Evolutionary conservation across 1,139 yeast species (phyloP).

Genomic region (Sugiyamaella japonica): DNA sequence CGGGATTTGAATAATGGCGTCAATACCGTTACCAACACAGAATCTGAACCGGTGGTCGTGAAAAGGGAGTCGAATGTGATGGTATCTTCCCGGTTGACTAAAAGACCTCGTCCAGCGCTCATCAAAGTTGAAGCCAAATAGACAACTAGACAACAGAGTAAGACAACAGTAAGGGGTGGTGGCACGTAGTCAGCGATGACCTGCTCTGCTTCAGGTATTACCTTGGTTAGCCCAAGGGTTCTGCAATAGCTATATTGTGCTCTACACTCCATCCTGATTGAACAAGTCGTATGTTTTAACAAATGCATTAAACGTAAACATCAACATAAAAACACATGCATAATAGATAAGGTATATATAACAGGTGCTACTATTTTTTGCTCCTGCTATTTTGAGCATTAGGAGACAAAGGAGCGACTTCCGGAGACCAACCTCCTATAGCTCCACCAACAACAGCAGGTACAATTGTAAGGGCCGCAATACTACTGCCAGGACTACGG

Average conservation of each 20-base stretch:
- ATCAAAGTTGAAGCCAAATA: slow-evolving; percentile 4
- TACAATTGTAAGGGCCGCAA: slow-evolving; percentile 53
- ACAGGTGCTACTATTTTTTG: not conserved
- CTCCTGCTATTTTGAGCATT: not conserved
- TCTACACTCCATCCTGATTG: no score
- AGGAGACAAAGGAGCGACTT: slow-evolving; percentile 7
- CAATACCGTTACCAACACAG: slow-evolving; percentile 10
- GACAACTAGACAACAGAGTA: no score
- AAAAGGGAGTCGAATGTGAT: not conserved
- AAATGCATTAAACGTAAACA: not conserved
- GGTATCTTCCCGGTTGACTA: not conserved
- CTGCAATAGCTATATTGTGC: no score
- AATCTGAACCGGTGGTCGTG: not conserved
- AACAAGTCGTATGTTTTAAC: no score
- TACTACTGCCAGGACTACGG: slow-evolving; percentile 29
- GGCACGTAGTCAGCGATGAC: no score
- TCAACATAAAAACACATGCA: not conserved
- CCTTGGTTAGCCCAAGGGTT: no score
- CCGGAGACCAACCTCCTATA: slow-evolving; percentile 49
- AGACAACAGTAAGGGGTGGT: no score
- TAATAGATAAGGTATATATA: not conserved
- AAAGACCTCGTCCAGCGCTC: not conserved
- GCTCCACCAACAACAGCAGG: slow-evolving; percentile 58
- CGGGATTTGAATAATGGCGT: slow-evolving; percentile 59
- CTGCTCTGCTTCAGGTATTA: no score